These are phyloP conservation scores for Pyrenophora seminiperda DNA, from an alignment of 2,329 filamentous ascomycete genomes.

Conservation along the genomic window DNA sequence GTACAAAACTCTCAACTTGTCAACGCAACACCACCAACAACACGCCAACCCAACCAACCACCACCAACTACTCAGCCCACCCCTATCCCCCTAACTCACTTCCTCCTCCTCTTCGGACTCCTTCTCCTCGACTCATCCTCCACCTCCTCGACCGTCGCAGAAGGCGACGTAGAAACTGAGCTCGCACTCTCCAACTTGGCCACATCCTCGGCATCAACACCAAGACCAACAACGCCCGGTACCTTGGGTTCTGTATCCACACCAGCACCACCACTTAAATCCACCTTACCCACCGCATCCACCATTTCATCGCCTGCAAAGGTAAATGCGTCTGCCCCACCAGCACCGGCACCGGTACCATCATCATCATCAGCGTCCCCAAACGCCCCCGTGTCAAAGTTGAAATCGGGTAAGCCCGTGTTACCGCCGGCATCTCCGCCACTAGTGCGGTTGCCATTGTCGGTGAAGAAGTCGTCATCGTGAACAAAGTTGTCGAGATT, in stretches of 20 bases:
- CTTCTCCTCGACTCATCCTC: constrained; percentile 39
- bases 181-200: constrained; percentile 50
- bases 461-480: constrained; percentile 59
- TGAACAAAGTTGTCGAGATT: constrained; percentile 65
- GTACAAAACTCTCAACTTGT: too few relatives aligned
- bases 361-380: constrained; percentile 16
- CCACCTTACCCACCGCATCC: neutral
- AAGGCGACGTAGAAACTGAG: constrained; percentile 45
- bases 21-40: too few relatives aligned
- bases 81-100: too few relatives aligned
- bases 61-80: too few relatives aligned
- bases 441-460: neutral
- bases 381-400: constrained; percentile 3
- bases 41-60: too few relatives aligned
- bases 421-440: neutral
- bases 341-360: constrained; percentile 14
- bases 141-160: constrained; percentile 45
- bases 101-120: constrained; percentile 41
- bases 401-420: constrained; percentile 6
- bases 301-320: constrained; percentile 12
- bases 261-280: neutral
- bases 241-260: neutral
- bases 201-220: neutral
- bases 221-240: neutral
- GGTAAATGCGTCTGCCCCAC: neutral